Percentiles rank a stretch among this genome's conserved stretches.
These are phyloP conservation scores for Hortaea werneckii DNA, from an alignment of 2,329 filamentous ascomycete species.

Conservation along the genomic window DNA sequence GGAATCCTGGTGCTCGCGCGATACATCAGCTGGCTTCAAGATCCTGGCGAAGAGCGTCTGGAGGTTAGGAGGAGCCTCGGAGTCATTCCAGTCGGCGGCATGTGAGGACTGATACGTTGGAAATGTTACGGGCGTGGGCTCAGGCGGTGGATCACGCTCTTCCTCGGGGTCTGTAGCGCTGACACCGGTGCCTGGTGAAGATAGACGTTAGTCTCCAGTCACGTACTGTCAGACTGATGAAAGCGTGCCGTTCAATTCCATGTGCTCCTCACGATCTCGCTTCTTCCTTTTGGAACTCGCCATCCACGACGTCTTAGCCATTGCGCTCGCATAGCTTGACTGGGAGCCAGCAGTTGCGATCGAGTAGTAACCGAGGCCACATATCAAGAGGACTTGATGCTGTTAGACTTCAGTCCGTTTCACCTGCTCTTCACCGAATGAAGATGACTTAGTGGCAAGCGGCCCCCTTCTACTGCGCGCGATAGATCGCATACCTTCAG, in stretches of 20 bases:
- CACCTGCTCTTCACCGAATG: background rate
- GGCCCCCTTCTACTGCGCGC: background rate
- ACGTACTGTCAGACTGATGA: background rate
- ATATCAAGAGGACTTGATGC: background rate
- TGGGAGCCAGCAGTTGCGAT: background rate
- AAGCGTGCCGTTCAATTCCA: background rate
- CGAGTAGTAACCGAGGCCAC: background rate
- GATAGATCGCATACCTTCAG: no score
- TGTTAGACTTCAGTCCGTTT: background rate
- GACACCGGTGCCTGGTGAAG: slow-evolving; percentile 3
- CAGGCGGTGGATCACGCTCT: slow-evolving; percentile 21
- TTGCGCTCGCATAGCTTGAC: background rate
- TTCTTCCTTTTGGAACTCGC: background rate
- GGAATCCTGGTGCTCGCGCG: slow-evolving; percentile 27
- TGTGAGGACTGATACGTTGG: slow-evolving; percentile 8
- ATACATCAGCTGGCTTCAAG: slow-evolving; percentile 33
- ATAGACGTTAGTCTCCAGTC: background rate
- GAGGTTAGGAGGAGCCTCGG: slow-evolving; percentile 28
- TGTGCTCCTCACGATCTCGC: background rate
- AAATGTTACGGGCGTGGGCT: slow-evolving; percentile 18
- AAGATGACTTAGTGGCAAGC: background rate
- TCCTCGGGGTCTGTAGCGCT: slow-evolving; percentile 13
- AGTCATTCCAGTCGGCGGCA: slow-evolving; percentile 9
- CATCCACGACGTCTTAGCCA: slow-evolving; percentile 1
- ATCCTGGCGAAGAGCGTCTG: slow-evolving; percentile 34